Percentiles rank a stretch among this genome's conserved stretches.
These are phyloP conservation scores for Gremmenia infestans DNA, from an alignment of 2,329 filamentous ascomycete species.

Conservation along the genomic window DNA sequence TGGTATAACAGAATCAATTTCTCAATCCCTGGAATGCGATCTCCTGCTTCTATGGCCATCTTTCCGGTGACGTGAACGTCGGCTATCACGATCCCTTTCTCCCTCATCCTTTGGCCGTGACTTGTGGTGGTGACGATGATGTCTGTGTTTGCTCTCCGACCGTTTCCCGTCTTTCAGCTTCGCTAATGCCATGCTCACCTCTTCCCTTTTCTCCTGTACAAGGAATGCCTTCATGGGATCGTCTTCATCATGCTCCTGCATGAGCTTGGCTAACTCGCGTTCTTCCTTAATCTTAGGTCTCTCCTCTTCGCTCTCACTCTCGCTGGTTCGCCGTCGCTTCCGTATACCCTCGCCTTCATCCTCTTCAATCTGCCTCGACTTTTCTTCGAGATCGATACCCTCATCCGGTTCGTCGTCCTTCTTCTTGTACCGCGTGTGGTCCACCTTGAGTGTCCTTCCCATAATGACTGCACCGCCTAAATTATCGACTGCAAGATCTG, in stretches of 20 bases:
- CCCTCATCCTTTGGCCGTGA: slow-evolving; percentile 16
- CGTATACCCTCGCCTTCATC: slow-evolving; percentile 41
- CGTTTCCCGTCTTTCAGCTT: slow-evolving; percentile 38
- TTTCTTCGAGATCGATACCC: slow-evolving; percentile 47
- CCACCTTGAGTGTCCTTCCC: slow-evolving; percentile 77
- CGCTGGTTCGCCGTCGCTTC: slow-evolving; percentile 30
- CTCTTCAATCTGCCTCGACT: slow-evolving; percentile 29
- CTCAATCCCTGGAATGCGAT: slow-evolving; percentile 16
- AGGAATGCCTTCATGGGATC: slow-evolving; percentile 96
- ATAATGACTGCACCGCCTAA: slow-evolving; percentile 79
- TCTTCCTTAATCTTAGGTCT: slow-evolving; percentile 75
- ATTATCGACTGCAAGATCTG: slow-evolving; percentile 94
- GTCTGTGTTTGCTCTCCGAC: slow-evolving; percentile 20
- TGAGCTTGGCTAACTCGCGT: slow-evolving; percentile 67
- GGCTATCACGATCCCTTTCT: slow-evolving; percentile 4
- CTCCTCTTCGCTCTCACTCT: slow-evolving; percentile 37
- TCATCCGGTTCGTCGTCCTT: slow-evolving; percentile 71
- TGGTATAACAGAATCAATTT: neutral
- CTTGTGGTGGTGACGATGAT: slow-evolving; percentile 22
- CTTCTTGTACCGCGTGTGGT: slow-evolving; percentile 88
- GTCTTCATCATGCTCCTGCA: slow-evolving; percentile 83
- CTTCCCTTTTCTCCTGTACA: slow-evolving; percentile 85
- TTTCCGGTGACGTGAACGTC: slow-evolving; percentile 12
- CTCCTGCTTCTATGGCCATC: slow-evolving; percentile 15
- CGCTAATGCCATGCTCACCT: slow-evolving; percentile 67